Percentiles rank a stretch among this genome's conserved stretches.
Conservation (phyloP, 352 stramenopile genomes). For the Globisporangium orthogonon region DNA sequence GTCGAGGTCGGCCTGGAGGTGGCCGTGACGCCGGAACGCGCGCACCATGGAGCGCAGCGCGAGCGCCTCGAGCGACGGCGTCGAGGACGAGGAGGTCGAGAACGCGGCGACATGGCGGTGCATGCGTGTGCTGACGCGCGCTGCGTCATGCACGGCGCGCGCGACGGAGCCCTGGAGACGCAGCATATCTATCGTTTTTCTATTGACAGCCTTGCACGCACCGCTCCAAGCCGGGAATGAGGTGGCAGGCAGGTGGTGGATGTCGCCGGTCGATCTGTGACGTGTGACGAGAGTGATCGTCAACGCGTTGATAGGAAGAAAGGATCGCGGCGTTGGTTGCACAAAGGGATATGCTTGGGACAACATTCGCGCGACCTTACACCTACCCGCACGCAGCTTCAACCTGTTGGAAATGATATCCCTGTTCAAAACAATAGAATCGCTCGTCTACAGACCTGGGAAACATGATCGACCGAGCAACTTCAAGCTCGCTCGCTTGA, state of each 20-base stretch:
- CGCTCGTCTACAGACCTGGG: background rate
- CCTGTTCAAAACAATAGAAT: background rate
- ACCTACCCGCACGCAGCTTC: background rate
- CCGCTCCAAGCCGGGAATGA: background rate
- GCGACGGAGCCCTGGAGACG: conserved; percentile 37
- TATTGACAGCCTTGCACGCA: background rate
- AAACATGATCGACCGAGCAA: background rate
- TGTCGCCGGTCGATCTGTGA: background rate
- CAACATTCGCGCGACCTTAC: background rate
- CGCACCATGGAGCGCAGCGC: conserved; percentile 61
- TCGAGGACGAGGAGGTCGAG: conserved; percentile 22
- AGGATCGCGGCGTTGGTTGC: background rate
- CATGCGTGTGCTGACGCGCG: conserved; percentile 2
- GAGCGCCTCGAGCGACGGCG: conserved; percentile 50
- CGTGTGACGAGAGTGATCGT: background rate
- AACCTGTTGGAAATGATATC: background rate
- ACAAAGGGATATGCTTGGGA: background rate
- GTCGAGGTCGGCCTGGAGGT: conserved; percentile 70
- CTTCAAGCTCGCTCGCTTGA: no score
- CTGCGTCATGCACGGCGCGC: conserved; percentile 18
- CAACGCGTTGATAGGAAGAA: background rate
- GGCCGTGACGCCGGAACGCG: conserved; percentile 67
- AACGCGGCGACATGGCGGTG: conserved; percentile 6
- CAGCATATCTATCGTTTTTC: conserved; percentile 26
- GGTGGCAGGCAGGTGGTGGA: no score